These are phyloP conservation scores for Neoboletus subvelutipes DNA, from an alignment of 768 basidiomycete species.

Conservation along the genomic window DNA sequence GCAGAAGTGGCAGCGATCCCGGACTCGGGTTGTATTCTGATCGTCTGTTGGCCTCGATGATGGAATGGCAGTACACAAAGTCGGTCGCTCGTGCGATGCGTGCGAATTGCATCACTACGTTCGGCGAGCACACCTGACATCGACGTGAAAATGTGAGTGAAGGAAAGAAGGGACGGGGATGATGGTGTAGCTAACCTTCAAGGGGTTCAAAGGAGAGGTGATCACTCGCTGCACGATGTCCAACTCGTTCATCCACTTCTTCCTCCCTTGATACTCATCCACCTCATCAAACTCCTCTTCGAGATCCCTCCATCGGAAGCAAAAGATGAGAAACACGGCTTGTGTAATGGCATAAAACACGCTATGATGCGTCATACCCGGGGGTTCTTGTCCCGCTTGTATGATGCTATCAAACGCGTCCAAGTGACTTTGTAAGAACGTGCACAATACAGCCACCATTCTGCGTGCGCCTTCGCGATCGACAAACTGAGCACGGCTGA, in stretches of 20 bases:
- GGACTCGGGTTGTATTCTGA: conserved; percentile 45
- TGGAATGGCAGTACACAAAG: conserved; percentile 92
- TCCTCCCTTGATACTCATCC: conserved; percentile 46
- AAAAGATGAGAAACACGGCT: conserved; percentile 94
- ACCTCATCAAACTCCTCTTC: conserved; percentile 58
- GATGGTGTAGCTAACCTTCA: conserved; percentile 45
- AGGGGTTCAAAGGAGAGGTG: conserved; percentile 80
- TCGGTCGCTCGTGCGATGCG: conserved; percentile 84
- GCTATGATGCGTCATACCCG: conserved; percentile 46
- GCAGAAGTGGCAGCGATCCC: conserved; percentile 18
- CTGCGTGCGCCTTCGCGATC: conserved; percentile 69
- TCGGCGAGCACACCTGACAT: conserved; percentile 82
- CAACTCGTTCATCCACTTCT: conserved; percentile 85
- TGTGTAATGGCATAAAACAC: conserved; percentile 93
- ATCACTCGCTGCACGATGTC: conserved; percentile 78
- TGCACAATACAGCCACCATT: conserved; percentile 82
- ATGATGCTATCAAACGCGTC: conserved; percentile 62
- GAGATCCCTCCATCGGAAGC: conserved; percentile 94
- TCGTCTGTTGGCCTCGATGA: conserved; percentile 86
- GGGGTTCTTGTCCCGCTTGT: conserved; percentile 35
- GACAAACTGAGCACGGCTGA: conserved; percentile 86
- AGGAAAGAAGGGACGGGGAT: background rate
- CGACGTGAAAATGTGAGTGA: background rate
- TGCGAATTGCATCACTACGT: conserved; percentile 94
- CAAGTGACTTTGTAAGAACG: conserved; percentile 75